Evolutionary conservation across 2,329 filamentous ascomycete genomes (phyloP), one percentile per base, ranked within the genome.

Genomic region (Zasmidium citrigriseum): DNA sequence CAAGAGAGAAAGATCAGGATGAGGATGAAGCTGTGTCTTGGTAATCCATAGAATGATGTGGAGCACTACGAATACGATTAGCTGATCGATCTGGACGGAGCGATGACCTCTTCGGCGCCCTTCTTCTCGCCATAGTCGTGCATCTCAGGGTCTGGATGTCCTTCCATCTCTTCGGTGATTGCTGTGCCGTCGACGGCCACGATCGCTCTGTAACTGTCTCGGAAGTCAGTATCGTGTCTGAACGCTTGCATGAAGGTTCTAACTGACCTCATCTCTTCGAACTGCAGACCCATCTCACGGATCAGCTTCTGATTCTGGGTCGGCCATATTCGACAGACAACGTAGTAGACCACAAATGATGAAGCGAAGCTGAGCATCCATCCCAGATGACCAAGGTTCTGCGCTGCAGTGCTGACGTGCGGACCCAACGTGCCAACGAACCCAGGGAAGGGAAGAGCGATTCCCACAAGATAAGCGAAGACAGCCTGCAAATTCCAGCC

Each of bases 341-440:
- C 59, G 27, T 68, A 73, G 71, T 88, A 88, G 0, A 87, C 77
- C 1, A 84, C 47, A 29, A 82, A 80, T 14, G 82, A 83, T 0
- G 72, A 74, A 4, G 80, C 74, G 65, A 89, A 88, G 0, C 85
- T 86, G 46, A 87, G 76, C 44, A 88, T 67, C 85, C 85, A 89
- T 10, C 86, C 85, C 64, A 89, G 84, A 20, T 81, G 78, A 0
- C 80, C 81, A 0, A 75, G 72, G 4, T 52, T 22, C 29, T 34
- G 21, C 21, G 50, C 50, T 44, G 51, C 57, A 10, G 64, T 54
- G 29, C 66, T 68, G 22, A 78, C 75, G 10, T 55, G 64, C 0
- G 70, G 58, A 20, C 78, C 78, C 25, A 80, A 73, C 1, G 68
- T 71, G 14, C 77, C 72, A 21, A 79, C 75, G 62, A 88, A 77